phyloP scores from a whole-genome alignment of 83 land plant species.

The Larix sibirica region DNA sequence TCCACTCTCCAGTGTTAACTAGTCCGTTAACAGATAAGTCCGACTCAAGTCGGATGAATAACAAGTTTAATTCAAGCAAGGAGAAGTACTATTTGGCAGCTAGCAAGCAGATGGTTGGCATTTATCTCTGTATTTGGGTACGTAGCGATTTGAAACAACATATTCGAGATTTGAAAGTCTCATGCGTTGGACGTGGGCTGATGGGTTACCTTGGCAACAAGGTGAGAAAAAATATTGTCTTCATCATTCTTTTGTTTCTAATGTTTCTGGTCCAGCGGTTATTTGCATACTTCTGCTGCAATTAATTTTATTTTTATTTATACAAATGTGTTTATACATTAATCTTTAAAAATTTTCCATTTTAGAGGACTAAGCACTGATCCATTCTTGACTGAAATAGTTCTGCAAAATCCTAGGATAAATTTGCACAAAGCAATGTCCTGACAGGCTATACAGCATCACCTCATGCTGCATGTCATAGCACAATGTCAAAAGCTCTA shows the following conservation, averaged over 20 bases:
- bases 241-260: background rate
- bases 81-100: constrained; percentile 47
- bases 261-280: background rate
- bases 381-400: background rate
- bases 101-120: constrained; percentile 91
- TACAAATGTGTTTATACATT: background rate
- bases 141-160: constrained; percentile 38
- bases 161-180: constrained; percentile 51
- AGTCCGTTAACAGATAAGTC: background rate
- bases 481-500: background rate
- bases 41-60: background rate
- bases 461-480: background rate
- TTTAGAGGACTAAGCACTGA: background rate
- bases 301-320: background rate
- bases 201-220: constrained; percentile 74
- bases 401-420: no score
- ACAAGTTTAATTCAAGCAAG: constrained; percentile 8
- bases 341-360: background rate
- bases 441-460: background rate
- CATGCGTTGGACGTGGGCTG: constrained; percentile 64
- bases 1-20: background rate
- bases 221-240: constrained; percentile 28
- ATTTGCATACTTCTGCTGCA: background rate
- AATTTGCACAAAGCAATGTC: background rate
- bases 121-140: constrained; percentile 65